Conservation (phyloP, 202 grass and related monocot species). For the Setaria italica region DNA sequence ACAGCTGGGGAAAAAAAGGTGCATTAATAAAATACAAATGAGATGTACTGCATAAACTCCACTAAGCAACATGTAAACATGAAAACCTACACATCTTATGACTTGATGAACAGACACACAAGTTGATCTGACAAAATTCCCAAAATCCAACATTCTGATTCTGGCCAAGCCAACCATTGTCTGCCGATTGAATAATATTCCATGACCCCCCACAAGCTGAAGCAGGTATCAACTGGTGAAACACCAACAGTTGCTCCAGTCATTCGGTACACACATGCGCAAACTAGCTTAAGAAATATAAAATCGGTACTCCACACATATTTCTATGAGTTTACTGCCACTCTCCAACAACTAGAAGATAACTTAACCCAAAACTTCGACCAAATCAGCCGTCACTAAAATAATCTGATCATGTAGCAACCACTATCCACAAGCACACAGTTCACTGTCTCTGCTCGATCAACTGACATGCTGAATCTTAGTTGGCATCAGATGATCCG, state of each 20-base stretch:
- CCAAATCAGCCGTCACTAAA: conserved; percentile 42
- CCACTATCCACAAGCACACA: conserved; percentile 14
- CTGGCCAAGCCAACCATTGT: conserved; percentile 27
- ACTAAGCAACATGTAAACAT: conserved; percentile 2
- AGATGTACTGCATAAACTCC: neutral
- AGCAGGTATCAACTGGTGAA: conserved; percentile 46
- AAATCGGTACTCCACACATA: conserved; percentile 24
- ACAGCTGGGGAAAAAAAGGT: neutral
- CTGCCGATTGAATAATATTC: conserved; percentile 16
- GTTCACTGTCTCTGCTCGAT: conserved; percentile 26
- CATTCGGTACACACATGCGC: conserved; percentile 30
- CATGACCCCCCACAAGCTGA: conserved; percentile 12
- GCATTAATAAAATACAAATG: neutral
- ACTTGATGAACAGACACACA: neutral
- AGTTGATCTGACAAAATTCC: conserved; percentile 21
- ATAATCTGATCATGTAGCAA: conserved; percentile 41
- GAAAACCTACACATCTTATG: neutral
- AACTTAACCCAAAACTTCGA: conserved; percentile 40
- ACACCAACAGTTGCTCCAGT: conserved; percentile 5
- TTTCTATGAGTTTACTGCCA: conserved; percentile 40
- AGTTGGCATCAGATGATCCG: neutral
- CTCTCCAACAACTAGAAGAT: conserved; percentile 39
- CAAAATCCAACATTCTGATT: conserved; percentile 19
- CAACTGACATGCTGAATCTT: conserved; percentile 9
- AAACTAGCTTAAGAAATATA: conserved; percentile 27